Evolutionary conservation across 768 basidiomycete species (phyloP).

Genomic region (Clathrus columnatus): DNA sequence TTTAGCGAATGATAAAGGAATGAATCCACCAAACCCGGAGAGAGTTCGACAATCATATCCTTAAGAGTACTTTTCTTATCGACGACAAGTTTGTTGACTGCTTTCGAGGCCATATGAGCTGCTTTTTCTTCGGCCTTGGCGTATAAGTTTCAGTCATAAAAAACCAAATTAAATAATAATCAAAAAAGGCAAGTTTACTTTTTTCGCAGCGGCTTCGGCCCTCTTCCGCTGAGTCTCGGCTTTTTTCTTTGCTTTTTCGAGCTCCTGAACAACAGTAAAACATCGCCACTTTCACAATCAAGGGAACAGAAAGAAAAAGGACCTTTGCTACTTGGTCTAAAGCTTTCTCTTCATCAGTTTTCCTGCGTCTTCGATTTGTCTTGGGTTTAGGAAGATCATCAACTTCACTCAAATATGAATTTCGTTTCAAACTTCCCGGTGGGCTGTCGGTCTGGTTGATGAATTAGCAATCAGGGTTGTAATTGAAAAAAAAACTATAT

Average conservation of each 20-base stretch:
- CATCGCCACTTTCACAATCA: neutral
- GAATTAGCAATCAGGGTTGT: neutral
- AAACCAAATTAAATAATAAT: neutral
- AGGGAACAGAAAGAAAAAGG: neutral
- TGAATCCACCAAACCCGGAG: neutral
- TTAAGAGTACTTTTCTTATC: conserved; percentile 12
- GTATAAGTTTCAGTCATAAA: neutral
- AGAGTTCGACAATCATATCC: conserved; percentile 12
- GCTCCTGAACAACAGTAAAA: neutral
- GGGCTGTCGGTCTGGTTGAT: too few species aligned
- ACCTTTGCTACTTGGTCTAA: conserved; percentile 2
- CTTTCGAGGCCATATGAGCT: neutral
- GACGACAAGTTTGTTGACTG: conserved; percentile 14
- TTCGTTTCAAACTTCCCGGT: too few species aligned
- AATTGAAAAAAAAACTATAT: neutral
- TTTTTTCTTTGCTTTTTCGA: neutral
- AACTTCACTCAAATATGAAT: neutral
- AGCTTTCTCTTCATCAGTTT: conserved; percentile 8
- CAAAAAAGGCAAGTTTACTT: neutral
- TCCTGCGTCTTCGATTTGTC: neutral
- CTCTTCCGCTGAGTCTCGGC: neutral
- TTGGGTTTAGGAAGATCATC: neutral
- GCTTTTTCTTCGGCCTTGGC: neutral
- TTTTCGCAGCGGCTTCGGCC: neutral
- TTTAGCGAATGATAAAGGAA: conserved; percentile 5